phyloP scores from a whole-genome alignment of 2,329 filamentous ascomycete species.

The Hypocrella siamensis region DNA sequence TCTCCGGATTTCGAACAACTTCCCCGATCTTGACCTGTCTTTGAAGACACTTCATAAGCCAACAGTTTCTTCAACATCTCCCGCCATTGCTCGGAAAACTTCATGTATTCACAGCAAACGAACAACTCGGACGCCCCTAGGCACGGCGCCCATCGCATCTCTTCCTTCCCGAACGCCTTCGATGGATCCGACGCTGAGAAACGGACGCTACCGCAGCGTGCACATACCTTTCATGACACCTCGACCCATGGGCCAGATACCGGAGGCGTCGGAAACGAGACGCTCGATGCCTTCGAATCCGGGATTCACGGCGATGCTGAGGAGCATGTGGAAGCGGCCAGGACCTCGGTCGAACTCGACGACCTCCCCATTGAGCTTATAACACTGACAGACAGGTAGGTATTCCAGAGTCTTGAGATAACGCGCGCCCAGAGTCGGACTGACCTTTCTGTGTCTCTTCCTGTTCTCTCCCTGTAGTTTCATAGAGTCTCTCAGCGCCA shows the following conservation, averaged over 20 bases:
- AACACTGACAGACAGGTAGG: constrained; percentile 72
- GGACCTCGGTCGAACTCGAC: constrained; percentile 57
- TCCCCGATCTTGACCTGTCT: too few species aligned
- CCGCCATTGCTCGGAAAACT: too few species aligned
- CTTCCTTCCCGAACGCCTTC: constrained; percentile 14
- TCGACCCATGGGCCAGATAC: constrained; percentile 8
- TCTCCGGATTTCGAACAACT: too few species aligned
- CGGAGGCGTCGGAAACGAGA: constrained; percentile 13
- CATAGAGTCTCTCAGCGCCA: constrained; percentile 75
- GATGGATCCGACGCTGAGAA: constrained; percentile 14
- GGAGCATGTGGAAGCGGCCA: constrained; percentile 27
- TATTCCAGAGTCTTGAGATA: background rate
- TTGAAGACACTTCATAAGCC: background rate
- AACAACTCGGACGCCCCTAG: constrained; percentile 14
- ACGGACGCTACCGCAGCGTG: constrained; percentile 23
- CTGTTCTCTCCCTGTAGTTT: constrained; percentile 40
- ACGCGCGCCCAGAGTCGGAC: too few species aligned
- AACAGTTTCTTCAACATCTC: background rate
- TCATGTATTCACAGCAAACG: constrained; percentile 18
- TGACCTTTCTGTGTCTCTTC: too few species aligned
- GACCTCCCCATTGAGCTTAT: constrained; percentile 89
- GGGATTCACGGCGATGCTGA: constrained; percentile 24
- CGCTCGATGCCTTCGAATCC: constrained; percentile 34
- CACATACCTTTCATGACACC: constrained; percentile 29
- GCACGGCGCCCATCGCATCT: constrained; percentile 13